Percentiles rank a stretch among this genome's conserved stretches.
Conservation (phyloP, 331 rosid genomes). For the Erythrophleum ivorense region DNA sequence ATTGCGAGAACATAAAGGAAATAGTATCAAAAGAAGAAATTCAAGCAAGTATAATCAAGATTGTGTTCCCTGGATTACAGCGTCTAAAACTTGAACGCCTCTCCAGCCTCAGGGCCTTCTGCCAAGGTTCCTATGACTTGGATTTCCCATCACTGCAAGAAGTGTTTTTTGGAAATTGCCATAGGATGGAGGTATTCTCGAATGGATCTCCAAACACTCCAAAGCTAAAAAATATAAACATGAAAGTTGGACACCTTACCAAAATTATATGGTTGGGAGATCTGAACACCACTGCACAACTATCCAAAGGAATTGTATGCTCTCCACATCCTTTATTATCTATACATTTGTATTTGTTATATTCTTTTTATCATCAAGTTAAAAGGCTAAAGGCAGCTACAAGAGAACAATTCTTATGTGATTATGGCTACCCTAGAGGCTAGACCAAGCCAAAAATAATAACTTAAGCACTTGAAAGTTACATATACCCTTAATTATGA, state of each 20-base stretch:
- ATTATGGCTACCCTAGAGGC: background rate
- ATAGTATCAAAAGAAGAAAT: constrained; percentile 19
- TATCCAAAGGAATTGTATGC: constrained; percentile 36
- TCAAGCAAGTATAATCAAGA: background rate
- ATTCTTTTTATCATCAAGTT: background rate
- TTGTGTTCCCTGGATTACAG: constrained; percentile 12
- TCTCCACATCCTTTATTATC: background rate
- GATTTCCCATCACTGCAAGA: constrained; percentile 26
- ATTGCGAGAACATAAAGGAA: constrained; percentile 19
- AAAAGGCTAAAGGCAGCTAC: background rate
- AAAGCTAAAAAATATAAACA: constrained; percentile 20
- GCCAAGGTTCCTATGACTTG: constrained; percentile 25
- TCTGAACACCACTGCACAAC: constrained; percentile 32
- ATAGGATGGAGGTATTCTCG: constrained; percentile 35
- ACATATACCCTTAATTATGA: background rate
- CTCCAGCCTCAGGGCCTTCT: constrained; percentile 28
- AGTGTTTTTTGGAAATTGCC: constrained; percentile 28
- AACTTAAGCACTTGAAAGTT: background rate
- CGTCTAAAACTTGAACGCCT: constrained; percentile 25
- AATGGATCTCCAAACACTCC: constrained; percentile 23
- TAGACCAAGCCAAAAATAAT: background rate
- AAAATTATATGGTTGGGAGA: constrained; percentile 40
- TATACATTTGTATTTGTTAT: background rate
- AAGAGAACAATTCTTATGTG: background rate
- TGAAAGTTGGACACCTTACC: constrained; percentile 33